Evolutionary conservation across 2,329 filamentous ascomycete genomes (phyloP).

Genomic region (Ceratocystiopsis minuta): DNA sequence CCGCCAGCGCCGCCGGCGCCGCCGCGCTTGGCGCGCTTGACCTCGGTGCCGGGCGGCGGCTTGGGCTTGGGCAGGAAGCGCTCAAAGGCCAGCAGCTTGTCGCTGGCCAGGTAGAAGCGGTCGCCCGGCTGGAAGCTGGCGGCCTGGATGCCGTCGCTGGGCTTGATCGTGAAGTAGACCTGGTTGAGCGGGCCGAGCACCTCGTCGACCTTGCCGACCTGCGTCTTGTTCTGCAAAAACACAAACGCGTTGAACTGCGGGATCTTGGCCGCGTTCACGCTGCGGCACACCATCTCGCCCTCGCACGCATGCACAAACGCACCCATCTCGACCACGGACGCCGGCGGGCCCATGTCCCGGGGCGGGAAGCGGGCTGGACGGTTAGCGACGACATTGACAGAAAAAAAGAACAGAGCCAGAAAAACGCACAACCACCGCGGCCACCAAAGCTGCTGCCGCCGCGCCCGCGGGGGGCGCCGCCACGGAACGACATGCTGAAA

Average conservation of each 20-base stretch:
- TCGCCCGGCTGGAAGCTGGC: slow-evolving; percentile 89
- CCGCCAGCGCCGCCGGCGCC: slow-evolving; percentile 28
- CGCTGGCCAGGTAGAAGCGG: slow-evolving; percentile 89
- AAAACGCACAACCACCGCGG: slow-evolving; percentile 28
- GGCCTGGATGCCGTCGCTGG: slow-evolving; percentile 87
- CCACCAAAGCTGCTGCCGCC: slow-evolving; percentile 29
- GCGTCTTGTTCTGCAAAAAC: slow-evolving; percentile 95
- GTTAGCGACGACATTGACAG: background rate
- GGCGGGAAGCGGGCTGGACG: slow-evolving; percentile 42
- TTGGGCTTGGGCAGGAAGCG: slow-evolving; percentile 95
- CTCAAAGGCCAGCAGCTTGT: slow-evolving; percentile 89
- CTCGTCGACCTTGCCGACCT: slow-evolving; percentile 94
- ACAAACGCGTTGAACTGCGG: slow-evolving; percentile 99
- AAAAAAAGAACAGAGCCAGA: background rate
- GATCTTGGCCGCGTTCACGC: slow-evolving; percentile 71
- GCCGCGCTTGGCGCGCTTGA: slow-evolving; percentile 36
- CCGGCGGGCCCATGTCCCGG: slow-evolving; percentile 42
- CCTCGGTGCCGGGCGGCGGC: slow-evolving; percentile 42
- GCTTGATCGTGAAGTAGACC: slow-evolving; percentile 97
- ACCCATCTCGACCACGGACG: slow-evolving; percentile 65
- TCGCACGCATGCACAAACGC: slow-evolving; percentile 87
- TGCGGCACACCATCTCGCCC: slow-evolving; percentile 95
- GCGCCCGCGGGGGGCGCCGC: slow-evolving; percentile 26
- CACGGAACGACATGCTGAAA: slow-evolving; percentile 41
- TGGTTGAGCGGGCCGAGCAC: slow-evolving; percentile 94